phyloP scores from a whole-genome alignment of 495 filamentous ascomycete genomes.

The Penicillium ucsense region DNA sequence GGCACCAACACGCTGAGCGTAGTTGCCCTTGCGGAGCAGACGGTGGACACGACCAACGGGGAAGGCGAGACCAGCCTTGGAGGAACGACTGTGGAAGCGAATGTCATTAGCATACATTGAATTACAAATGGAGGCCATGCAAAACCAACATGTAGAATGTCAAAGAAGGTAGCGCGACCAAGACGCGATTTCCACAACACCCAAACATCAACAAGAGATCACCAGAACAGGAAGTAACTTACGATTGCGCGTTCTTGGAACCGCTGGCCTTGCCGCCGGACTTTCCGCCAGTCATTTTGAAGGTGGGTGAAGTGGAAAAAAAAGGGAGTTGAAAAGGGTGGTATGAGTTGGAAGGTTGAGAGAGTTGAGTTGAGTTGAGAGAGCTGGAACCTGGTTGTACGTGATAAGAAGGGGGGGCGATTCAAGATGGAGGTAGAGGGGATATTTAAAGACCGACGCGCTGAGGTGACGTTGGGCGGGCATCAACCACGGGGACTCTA shows the following conservation, averaged over 20 bases:
- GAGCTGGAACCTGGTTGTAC: conserved; percentile 1
- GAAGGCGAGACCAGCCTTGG: conserved; percentile 98
- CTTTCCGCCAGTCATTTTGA: conserved; percentile 99
- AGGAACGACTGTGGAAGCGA: conserved; percentile 65
- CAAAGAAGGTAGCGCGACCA: too few species aligned
- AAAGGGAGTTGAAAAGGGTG: conserved; percentile 10
- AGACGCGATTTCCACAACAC: conserved; percentile 2
- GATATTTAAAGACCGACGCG: conserved; percentile 36
- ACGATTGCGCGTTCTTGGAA: conserved; percentile 97
- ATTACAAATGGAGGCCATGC: too few species aligned
- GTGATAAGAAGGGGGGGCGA: conserved; percentile 15
- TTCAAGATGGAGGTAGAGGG: conserved; percentile 23
- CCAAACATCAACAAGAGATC: conserved; percentile 2
- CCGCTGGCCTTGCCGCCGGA: conserved; percentile 97
- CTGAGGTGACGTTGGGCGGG: conserved; percentile 32
- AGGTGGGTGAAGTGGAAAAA: conserved; percentile 22
- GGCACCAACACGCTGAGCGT: conserved; percentile 98
- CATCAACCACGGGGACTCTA: conserved; percentile 23
- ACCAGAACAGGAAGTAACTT: conserved; percentile 16
- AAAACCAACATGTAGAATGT: too few species aligned
- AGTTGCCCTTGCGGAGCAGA: conserved; percentile 99
- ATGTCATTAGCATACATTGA: conserved; percentile 24
- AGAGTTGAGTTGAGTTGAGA: conserved; percentile 16
- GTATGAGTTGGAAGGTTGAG: conserved; percentile 1
- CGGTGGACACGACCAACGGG: conserved; percentile 99